Conservation (phyloP, 305 asterid species). For the Lippia alba region DNA sequence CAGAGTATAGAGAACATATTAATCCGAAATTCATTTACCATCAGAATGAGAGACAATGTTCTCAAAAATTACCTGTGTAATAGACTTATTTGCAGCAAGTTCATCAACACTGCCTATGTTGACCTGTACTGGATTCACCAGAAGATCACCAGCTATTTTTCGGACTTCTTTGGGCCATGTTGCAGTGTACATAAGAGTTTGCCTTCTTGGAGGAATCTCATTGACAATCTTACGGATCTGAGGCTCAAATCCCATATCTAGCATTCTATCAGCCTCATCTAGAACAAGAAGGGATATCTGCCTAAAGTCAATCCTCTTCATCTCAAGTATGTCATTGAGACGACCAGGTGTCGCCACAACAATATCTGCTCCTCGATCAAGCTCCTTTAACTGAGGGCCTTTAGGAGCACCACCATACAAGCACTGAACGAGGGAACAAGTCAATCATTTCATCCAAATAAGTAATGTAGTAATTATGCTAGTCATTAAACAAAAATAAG, state of each 20-base stretch:
- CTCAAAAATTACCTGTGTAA: slow-evolving; percentile 71
- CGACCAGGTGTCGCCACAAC: slow-evolving; percentile 99
- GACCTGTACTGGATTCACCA: slow-evolving; percentile 87
- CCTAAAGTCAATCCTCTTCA: slow-evolving; percentile 88
- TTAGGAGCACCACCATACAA: slow-evolving; percentile 98
- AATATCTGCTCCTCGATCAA: slow-evolving; percentile 91
- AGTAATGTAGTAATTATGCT: slow-evolving; percentile 6
- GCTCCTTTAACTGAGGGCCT: slow-evolving; percentile 85
- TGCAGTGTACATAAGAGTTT: slow-evolving; percentile 98
- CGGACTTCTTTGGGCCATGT: slow-evolving; percentile 99
- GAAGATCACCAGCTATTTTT: slow-evolving; percentile 90
- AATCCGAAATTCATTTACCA: slow-evolving; percentile 22
- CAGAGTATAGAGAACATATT: neutral
- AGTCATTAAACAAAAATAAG: neutral
- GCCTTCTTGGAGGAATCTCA: slow-evolving; percentile 94
- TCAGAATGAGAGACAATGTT: slow-evolving; percentile 9
- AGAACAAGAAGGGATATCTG: slow-evolving; percentile 95
- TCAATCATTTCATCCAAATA: slow-evolving; percentile 25
- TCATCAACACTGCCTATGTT: slow-evolving; percentile 95
- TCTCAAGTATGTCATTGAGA: slow-evolving; percentile 95
- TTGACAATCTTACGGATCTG: slow-evolving; percentile 96
- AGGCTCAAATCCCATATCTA: slow-evolving; percentile 99
- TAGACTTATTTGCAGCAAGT: slow-evolving; percentile 93
- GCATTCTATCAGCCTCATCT: slow-evolving; percentile 99
- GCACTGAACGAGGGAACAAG: slow-evolving; percentile 61